These are phyloP conservation scores for Cladosporium sp. DNA, from an alignment of 2,329 filamentous ascomycete species.

Conservation along the genomic window DNA sequence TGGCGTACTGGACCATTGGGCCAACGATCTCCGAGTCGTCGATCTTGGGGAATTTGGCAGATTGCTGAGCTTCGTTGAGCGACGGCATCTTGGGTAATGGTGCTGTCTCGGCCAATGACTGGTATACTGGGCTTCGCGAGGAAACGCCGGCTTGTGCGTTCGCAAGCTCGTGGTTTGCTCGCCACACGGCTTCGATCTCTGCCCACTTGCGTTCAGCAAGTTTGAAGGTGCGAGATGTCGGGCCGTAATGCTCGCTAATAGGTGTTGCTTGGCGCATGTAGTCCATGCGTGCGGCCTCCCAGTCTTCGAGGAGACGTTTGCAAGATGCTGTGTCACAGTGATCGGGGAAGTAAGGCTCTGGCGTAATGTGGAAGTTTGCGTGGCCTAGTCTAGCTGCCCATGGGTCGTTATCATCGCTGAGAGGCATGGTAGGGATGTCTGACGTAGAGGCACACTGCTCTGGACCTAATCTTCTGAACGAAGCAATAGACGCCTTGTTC, in stretches of 20 bases:
- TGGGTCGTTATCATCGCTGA: constrained; percentile 49
- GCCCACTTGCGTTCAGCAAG: constrained; percentile 89
- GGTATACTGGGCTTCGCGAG: constrained; percentile 44
- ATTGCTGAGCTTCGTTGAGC: constrained; percentile 64
- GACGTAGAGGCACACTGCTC: constrained; percentile 47
- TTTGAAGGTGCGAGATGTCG: constrained; percentile 83
- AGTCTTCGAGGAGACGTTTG: constrained; percentile 70
- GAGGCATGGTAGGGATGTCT: constrained; percentile 67
- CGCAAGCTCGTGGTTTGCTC: constrained; percentile 65
- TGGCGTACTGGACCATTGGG: constrained; percentile 68
- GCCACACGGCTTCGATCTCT: constrained; percentile 74
- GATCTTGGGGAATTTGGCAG: constrained; percentile 83
- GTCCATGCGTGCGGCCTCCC: constrained; percentile 79
- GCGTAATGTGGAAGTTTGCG: constrained; percentile 87
- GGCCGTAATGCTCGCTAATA: constrained; percentile 85
- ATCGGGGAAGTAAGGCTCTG: constrained; percentile 74
- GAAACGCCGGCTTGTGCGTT: constrained; percentile 35
- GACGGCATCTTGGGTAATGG: constrained; percentile 66
- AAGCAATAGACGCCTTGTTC: constrained; percentile 73
- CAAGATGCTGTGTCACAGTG: constrained; percentile 59
- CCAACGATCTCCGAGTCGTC: constrained; percentile 93
- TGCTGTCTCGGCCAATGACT: constrained; percentile 46
- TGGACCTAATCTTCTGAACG: constrained; percentile 58
- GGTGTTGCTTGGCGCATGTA: constrained; percentile 87
- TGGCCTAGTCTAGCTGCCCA: constrained; percentile 88